Evolutionary conservation across 169 alveolate species (phyloP), one percentile per base, ranked within the genome.

Genomic region (Theileria sp.): DNA sequence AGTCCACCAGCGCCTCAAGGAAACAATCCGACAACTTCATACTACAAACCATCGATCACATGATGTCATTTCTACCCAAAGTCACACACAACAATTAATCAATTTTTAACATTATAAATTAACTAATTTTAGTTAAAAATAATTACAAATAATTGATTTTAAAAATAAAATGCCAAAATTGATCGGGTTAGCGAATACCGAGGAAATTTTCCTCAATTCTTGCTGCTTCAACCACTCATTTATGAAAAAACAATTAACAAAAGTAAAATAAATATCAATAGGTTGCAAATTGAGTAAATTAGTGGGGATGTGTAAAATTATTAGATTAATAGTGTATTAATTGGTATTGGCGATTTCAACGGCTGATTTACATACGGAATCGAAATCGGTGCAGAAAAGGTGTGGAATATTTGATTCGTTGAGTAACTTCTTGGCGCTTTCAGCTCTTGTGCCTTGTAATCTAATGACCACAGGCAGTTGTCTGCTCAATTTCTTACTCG

Each of bases 381-480:
- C 94, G 80, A 95, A 86, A 87, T 96, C 98, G 74, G 87, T 92
- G 65, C 95, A 92, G 60, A 92, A 87, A 23, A 90, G 74, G 80
- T 95, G 92, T 34, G 93, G 89, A 62, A 93, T 92, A 17, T 94
- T 90, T 13, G 95, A 77, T 19, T 86, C 95, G 44, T 93, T 74
- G 28, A 96, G 78, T 30, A 96, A 81, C 88, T 92, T 66, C 86
- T 89, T 91, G 21, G 98, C 99, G 70, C 87, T 94, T 44, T 94
- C 96, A 56, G 95, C 92, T 71, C 94, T 96, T n/a, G 98, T 97
- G 66, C 99, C 99, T 67, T 94, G 96, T 62, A 96, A 86, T 78
- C 99, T 87, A 32, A 96, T 87, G 49, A 96, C 97, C 67, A 96
- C 95, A 13, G 99, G 98, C 77, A 93, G 92, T 28, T 89, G 74